These are phyloP conservation scores for Venturia aucupariae DNA, from an alignment of 2,329 filamentous ascomycete species.

Conservation along the genomic window DNA sequence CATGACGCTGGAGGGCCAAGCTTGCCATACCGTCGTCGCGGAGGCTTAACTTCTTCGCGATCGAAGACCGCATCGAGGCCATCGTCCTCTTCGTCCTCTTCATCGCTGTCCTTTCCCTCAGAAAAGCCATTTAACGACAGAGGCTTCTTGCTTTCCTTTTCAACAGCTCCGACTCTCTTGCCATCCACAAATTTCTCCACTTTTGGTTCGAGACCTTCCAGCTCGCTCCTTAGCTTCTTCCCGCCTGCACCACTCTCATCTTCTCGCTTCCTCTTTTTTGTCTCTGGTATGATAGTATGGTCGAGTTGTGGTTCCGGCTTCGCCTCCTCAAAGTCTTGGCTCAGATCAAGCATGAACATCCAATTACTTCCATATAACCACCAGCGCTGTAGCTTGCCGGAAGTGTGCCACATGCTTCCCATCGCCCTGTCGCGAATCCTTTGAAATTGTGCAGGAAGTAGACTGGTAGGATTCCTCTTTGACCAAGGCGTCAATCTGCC, in stretches of 20 bases:
- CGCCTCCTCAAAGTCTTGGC: conserved; percentile 50
- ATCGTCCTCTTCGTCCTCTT: conserved; percentile 2
- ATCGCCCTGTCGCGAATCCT: conserved; percentile 71
- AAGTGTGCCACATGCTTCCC: conserved; percentile 73
- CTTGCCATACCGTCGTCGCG: not conserved
- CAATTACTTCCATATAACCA: conserved; percentile 86
- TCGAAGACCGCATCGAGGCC: not conserved
- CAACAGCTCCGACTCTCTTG: not conserved
- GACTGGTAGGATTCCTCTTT: conserved; percentile 65
- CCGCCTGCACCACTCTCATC: conserved; percentile 11
- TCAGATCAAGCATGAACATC: conserved; percentile 86
- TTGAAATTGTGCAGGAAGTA: conserved; percentile 64
- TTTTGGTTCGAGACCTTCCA: conserved; percentile 7
- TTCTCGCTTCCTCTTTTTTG: conserved; percentile 11
- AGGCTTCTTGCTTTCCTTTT: not conserved
- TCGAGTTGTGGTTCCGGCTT: conserved; percentile 7
- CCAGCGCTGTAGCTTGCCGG: conserved; percentile 45
- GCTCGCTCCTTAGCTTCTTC: not conserved
- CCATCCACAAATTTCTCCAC: conserved; percentile 2
- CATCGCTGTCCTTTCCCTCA: conserved; percentile 13
- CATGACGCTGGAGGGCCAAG: conserved; percentile 43
- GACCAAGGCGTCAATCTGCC: conserved; percentile 80
- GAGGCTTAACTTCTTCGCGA: not conserved
- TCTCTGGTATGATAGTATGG: not conserved
- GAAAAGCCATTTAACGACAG: conserved; percentile 19